Base-by-base conservation (phyloP, 352 stramenopile species). In the Blastocystis sp. region DNA sequence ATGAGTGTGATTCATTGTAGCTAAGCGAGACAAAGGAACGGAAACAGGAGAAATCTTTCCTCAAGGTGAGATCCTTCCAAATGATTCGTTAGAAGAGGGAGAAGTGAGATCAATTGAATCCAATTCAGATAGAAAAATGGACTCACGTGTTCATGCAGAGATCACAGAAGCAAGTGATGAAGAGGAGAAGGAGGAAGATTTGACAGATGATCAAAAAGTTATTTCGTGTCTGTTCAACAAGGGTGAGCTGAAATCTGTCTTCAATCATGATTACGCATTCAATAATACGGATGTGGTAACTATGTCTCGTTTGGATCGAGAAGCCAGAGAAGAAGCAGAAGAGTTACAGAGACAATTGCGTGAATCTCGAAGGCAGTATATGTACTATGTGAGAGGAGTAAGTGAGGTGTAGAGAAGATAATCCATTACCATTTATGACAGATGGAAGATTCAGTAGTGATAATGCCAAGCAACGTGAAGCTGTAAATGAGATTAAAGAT, bases 21-120 rank as follows among this genome's bases (percentile, higher is more conserved):
- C 43, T 14, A 87, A 90, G 27, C 89, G 92, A 63, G 86, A 90
- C 0, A 90, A 93, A 43, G 91, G 91, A 24, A 95, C 92, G 0
- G 95, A 98, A 88, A 98, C 95, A 7, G 95, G 91, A 73, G 92
- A 96, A 78, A 87, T 97, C 42, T 97, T 97, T 21, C 71, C 71
- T 14, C 24, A 83, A 39, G 71, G 71, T 12, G 46, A 83, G 35
- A 65, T 83, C 7, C 42, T 65, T 42, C 89, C 94, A 51, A 94
- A 93, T 61, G 91, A 91, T 32, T 92, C 96, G 14, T 89, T 92
- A 58, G 90, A 94, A n/a, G 78, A 87, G 12, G 88, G 88, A 49
- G 63, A 88, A 75, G 89, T 51, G 29, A 46, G 39, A 9, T 9
- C 39, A 9, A 46, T 2, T 9, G 3, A 46, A 9, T 9, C n/a